Base-by-base conservation (phyloP, 2,329 filamentous ascomycete genomes). In the Exophiala bonariae region DNA sequence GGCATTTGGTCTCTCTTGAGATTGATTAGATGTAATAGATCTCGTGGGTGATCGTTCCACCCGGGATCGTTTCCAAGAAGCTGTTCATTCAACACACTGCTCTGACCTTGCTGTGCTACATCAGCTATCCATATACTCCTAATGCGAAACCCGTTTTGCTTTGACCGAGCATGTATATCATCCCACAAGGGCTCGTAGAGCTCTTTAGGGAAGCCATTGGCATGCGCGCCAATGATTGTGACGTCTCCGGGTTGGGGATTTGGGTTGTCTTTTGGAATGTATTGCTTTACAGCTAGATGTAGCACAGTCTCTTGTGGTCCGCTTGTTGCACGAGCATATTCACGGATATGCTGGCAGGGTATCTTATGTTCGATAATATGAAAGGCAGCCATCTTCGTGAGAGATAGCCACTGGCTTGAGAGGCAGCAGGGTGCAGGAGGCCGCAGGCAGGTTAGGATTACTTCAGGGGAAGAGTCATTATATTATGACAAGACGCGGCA, bases 181-280 rank as follows among this genome's bases (percentile, higher is more conserved):
- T 89, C 86, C 86, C 88, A 95, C 0, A 95, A 70, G 0, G 90
- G 86, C 61, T 95, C 89, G 63, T 95, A 95, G 1, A 93, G 67
- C 72, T 95, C 55, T 45, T 57, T 80, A 2, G 76, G 74, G 47
- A 81, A 78, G 0, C 68, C 77, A 63, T 78, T 79, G 8, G 75
- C 78, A 64, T 80, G 77, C 2, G 71, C 73, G 6, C 66, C 77
- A 40, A 81, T 72, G 34, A 81, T 73, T 1, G 77, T 81, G 3
- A 80, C 63, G 59, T 76, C 72, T 10, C 73, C 72, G 13, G 69
- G 66, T 32, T 67, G 61, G 0, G 74, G 70, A 20, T 63, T 62
- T 3, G 59, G 61, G 41, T 76, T 76, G 50, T 72, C 62, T 16
- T 69, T 59, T 1, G 78, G 78, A n/a, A 70, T 76, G 52, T 81